These are phyloP conservation scores for Lasiodiplodia sp. DNA, from an alignment of 2,329 filamentous ascomycete genomes.

Conservation along the genomic window DNA sequence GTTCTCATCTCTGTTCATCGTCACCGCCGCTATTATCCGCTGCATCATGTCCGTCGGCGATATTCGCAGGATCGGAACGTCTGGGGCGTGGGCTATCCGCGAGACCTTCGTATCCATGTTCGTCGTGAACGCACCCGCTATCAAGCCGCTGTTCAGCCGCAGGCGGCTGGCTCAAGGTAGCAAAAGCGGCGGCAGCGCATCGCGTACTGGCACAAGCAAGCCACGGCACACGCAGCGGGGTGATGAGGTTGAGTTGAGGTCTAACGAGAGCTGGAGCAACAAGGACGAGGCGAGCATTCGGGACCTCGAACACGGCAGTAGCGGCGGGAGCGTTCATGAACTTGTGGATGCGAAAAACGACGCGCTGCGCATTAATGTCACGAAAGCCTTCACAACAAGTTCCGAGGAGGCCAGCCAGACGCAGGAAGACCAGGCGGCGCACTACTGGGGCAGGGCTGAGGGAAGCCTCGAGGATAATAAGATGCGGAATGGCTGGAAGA, in stretches of 20 bases:
- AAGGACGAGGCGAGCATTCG: conserved; percentile 1
- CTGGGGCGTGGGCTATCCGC: conserved; percentile 54
- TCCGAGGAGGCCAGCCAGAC: background rate
- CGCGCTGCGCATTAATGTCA: background rate
- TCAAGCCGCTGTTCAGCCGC: conserved; percentile 48
- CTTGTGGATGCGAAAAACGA: background rate
- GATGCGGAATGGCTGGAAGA: conserved; percentile 7
- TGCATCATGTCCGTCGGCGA: conserved; percentile 49
- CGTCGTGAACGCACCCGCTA: conserved; percentile 52
- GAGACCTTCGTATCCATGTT: conserved; percentile 56
- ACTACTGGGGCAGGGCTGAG: background rate
- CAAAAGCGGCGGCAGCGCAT: background rate
- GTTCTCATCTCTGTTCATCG: conserved; percentile 54
- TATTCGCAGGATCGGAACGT: conserved; percentile 45
- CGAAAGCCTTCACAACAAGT: background rate
- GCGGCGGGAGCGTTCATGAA: background rate
- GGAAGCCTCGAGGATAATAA: background rate
- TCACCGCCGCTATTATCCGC: conserved; percentile 51
- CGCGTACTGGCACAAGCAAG: background rate
- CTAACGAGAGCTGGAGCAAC: background rate
- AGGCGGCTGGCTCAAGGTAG: too few species aligned
- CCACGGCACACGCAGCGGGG: background rate
- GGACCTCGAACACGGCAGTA: conserved; percentile 1
- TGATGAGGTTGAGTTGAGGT: background rate
- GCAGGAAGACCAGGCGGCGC: too few species aligned